phyloP scores from a whole-genome alignment of 75 land plant species.

The Adiantum capillusveneris region DNA sequence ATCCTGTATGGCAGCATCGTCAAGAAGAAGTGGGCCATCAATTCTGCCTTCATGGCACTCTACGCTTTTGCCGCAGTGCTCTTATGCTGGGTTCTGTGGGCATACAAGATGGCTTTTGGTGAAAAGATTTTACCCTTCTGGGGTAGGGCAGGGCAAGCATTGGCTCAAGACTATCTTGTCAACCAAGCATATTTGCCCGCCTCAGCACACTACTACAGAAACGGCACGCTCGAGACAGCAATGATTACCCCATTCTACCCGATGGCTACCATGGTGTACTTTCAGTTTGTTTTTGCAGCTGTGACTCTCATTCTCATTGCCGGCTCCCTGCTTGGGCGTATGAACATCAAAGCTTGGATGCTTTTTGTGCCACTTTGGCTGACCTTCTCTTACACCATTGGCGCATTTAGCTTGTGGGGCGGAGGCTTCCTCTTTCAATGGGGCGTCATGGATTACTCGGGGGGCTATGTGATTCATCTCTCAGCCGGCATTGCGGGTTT shows the following conservation, averaged over 20 bases:
- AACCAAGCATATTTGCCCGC: constrained; percentile 8
- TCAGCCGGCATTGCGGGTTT: constrained; percentile 39
- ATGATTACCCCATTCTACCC: constrained; percentile 11
- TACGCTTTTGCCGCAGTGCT: constrained; percentile 57
- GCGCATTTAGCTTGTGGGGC: constrained; percentile 40
- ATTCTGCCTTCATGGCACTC: constrained; percentile 51
- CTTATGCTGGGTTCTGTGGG: constrained; percentile 49
- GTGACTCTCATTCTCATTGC: constrained; percentile 28
- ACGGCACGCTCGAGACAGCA: constrained; percentile 9
- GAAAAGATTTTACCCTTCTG: constrained; percentile 28
- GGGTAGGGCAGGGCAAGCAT: constrained; percentile 13
- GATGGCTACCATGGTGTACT: constrained; percentile 25
- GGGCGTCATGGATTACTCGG: constrained; percentile 41
- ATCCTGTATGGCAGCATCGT: constrained; percentile 44
- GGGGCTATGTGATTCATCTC: constrained; percentile 38
- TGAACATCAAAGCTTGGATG: constrained; percentile 41
- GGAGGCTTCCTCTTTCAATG: constrained; percentile 31
- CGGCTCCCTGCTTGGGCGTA: constrained; percentile 29
- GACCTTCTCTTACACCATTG: constrained; percentile 49
- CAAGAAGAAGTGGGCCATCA: constrained; percentile 41
- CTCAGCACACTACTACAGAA: constrained; percentile 11
- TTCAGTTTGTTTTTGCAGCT: constrained; percentile 40
- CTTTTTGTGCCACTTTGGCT: constrained; percentile 42
- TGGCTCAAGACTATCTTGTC: constrained; percentile 15
- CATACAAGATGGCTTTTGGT: constrained; percentile 55